Percentiles rank a stretch among this genome's conserved stretches.
Conservation (phyloP, 78 protist species). For the Speleostelium caveatum region DNA sequence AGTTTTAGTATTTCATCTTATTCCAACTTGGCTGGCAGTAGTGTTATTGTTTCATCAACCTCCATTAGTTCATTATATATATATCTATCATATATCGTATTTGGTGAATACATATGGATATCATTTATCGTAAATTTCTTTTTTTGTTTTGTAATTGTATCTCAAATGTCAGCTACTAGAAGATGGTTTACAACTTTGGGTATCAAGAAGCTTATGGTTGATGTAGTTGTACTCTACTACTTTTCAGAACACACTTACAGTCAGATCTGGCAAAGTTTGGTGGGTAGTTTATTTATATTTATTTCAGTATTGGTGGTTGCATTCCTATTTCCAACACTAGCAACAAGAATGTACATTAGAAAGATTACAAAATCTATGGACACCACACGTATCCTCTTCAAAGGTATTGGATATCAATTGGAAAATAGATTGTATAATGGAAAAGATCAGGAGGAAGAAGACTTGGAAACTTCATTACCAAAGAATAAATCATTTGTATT, state of each 20-base stretch:
- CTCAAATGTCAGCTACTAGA: neutral
- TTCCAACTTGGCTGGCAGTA: neutral
- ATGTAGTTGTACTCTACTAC: slow-evolving; percentile 20
- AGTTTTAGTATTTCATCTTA: slow-evolving; percentile 22
- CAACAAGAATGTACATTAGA: slow-evolving; percentile 6
- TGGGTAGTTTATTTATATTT: neutral
- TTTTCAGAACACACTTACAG: slow-evolving; percentile 8
- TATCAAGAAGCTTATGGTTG: slow-evolving; percentile 37
- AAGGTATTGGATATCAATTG: slow-evolving; percentile 26
- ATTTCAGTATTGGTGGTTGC: neutral
- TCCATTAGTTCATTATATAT: neutral
- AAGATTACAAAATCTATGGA: slow-evolving; percentile 6
- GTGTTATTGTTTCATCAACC: neutral
- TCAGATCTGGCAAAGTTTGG: slow-evolving; percentile 13
- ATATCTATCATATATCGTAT: neutral
- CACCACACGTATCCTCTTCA: slow-evolving; percentile 6
- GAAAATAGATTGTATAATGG: neutral
- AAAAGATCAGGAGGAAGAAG: neutral
- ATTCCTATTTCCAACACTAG: neutral
- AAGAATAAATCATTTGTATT: slow-evolving; percentile 27
- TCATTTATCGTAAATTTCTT: slow-evolving; percentile 15
- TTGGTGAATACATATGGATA: slow-evolving; percentile 12
- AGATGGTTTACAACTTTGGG: slow-evolving; percentile 25
- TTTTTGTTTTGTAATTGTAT: neutral
- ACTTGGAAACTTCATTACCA: neutral